Conservation (phyloP, 768 basidiomycete genomes). For the Glaciozyma martinii region DNA sequence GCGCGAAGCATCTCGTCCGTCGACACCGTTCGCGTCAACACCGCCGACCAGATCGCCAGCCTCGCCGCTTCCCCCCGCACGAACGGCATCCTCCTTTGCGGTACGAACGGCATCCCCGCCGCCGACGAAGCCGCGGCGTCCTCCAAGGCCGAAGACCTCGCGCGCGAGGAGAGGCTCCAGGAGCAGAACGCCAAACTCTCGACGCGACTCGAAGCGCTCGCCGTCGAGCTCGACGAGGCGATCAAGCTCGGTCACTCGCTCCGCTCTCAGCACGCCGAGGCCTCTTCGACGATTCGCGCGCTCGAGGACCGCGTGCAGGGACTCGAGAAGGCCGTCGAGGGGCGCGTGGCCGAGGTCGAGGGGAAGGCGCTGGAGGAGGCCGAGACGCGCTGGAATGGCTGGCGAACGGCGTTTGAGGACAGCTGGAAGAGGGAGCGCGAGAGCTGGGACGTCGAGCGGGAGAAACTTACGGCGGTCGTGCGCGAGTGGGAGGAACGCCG, state of each 20-base stretch:
- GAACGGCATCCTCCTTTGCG: background rate
- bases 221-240: conserved; percentile 66
- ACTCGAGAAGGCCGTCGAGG: conserved; percentile 61
- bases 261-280: conserved; percentile 66
- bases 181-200: conserved; percentile 51
- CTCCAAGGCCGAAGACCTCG: background rate
- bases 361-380: conserved; percentile 40
- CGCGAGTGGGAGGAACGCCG: conserved; percentile 69
- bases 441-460: conserved; percentile 73
- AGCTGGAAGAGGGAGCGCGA: conserved; percentile 68
- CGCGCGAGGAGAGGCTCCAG: conserved; percentile 31
- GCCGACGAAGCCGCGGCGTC: background rate
- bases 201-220: conserved; percentile 53
- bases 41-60: background rate
- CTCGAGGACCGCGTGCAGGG: conserved; percentile 57
- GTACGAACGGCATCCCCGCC: background rate
- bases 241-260: conserved; percentile 62
- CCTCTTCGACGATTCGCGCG: conserved; percentile 47
- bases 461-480: conserved; percentile 59
- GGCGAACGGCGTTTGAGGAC: conserved; percentile 70
- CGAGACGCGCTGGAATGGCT: conserved; percentile 47
- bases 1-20: conserved; percentile 27
- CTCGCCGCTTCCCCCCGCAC: background rate
- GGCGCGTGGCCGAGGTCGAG: conserved; percentile 33
- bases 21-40: conserved; percentile 17